A percentile compares a stretch with the other conserved stretches of the same genome.
These are phyloP conservation scores for Lachnellula suecica DNA, from an alignment of 2,329 filamentous ascomycete species.

Conservation along the genomic window DNA sequence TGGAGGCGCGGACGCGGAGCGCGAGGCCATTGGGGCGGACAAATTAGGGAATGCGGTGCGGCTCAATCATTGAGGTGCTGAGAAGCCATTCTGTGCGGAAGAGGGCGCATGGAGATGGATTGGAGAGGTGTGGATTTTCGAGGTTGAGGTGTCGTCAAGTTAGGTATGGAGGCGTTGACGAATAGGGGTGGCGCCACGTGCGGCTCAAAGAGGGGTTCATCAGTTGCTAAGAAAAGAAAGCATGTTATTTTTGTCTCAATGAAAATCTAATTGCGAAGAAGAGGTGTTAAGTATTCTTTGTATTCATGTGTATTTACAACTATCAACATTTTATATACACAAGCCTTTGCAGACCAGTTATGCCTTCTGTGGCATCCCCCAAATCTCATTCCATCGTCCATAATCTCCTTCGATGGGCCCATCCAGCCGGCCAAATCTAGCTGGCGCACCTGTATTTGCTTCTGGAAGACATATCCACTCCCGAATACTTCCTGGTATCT, in stretches of 20 bases:
- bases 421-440: slow-evolving; percentile 63
- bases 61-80: not conserved
- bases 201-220: not conserved
- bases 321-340: too few relatives aligned
- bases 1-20: not conserved
- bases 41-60: not conserved
- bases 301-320: not conserved
- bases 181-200: not conserved
- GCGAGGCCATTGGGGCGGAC: not conserved
- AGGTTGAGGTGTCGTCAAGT: not conserved
- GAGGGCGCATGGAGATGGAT: not conserved
- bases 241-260: not conserved
- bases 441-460: slow-evolving; percentile 58
- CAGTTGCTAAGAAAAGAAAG: not conserved
- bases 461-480: slow-evolving; percentile 88
- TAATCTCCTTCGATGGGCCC: slow-evolving; percentile 59
- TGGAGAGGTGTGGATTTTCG: not conserved
- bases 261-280: not conserved
- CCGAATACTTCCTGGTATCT: slow-evolving; percentile 79
- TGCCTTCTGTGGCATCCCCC: slow-evolving; percentile 44
- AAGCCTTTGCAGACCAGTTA: too few relatives aligned
- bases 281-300: not conserved
- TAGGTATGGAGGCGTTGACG: not conserved
- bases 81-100: not conserved
- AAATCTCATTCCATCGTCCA: slow-evolving; percentile 64